Conservation (phyloP, 768 basidiomycete species). For the Hortiboletus campestris region DNA sequence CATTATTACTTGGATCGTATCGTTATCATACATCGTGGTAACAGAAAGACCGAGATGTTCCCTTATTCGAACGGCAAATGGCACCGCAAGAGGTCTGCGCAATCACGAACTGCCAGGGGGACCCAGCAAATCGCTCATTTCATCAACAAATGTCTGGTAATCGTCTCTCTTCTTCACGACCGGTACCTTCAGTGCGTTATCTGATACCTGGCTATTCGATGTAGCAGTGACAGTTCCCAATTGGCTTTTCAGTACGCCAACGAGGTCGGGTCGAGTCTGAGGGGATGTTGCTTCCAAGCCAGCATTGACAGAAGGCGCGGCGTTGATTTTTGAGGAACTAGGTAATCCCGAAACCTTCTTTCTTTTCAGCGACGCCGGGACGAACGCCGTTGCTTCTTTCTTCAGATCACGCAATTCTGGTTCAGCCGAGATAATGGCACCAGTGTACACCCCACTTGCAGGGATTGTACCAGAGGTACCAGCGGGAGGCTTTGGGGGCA, state of each 20-base stretch:
- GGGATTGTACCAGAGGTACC: slow-evolving; percentile 37
- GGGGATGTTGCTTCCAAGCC: slow-evolving; percentile 23
- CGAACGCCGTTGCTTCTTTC: slow-evolving; percentile 91
- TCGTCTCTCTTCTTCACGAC: slow-evolving; percentile 55
- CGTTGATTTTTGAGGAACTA: slow-evolving; percentile 49
- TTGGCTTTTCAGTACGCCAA: slow-evolving; percentile 58
- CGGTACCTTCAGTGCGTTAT: slow-evolving; percentile 22
- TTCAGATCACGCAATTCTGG: slow-evolving; percentile 91
- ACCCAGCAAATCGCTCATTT: slow-evolving; percentile 66
- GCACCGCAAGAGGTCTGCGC: background rate
- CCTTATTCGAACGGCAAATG: background rate
- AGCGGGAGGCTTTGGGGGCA: slow-evolving; percentile 41
- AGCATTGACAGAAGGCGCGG: slow-evolving; percentile 55
- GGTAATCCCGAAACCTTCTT: slow-evolving; percentile 48
- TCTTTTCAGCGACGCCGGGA: slow-evolving; percentile 79
- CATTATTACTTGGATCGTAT: background rate
- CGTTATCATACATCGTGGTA: background rate
- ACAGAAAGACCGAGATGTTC: background rate
- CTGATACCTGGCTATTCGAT: slow-evolving; percentile 13
- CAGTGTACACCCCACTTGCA: slow-evolving; percentile 40
- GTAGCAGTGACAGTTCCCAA: slow-evolving; percentile 44
- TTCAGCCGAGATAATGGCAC: slow-evolving; percentile 78
- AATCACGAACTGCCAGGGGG: slow-evolving; percentile 16
- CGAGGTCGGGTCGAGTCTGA: slow-evolving; percentile 61
- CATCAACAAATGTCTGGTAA: slow-evolving; percentile 74